Conservation (phyloP, 345 rosid genomes). For the Citrus glauca region DNA sequence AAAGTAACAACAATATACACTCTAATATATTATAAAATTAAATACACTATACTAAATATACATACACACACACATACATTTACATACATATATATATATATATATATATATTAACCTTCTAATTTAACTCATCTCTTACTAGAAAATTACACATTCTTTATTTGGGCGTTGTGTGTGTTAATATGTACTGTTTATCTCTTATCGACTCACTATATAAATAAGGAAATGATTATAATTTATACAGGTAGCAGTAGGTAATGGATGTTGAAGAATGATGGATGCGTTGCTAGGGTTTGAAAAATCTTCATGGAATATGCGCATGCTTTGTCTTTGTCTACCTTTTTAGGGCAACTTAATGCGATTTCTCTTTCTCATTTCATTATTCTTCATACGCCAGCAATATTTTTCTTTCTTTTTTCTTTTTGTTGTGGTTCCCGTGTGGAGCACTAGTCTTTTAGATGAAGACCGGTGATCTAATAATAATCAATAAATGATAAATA, state of each 20-base stretch:
- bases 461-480: no score
- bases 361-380: neutral
- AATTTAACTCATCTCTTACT: no score
- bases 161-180: no score
- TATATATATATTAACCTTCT: no score
- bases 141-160: no score
- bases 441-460: neutral
- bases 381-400: neutral
- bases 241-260: neutral
- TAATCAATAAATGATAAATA: no score
- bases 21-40: no score
- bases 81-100: no score
- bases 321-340: neutral
- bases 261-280: neutral
- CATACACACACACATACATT: rapidly evolving
- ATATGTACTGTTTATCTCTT: neutral
- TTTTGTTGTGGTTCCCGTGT: neutral
- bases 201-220: neutral
- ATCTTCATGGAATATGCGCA: neutral
- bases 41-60: no score
- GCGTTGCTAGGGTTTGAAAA: neutral
- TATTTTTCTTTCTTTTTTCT: neutral
- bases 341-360: neutral
- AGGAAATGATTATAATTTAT: neutral
- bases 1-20: no score